These are phyloP conservation scores for Saccharomycopsis fibuligera DNA, from an alignment of 805 yeast species.

Conservation along the genomic window DNA sequence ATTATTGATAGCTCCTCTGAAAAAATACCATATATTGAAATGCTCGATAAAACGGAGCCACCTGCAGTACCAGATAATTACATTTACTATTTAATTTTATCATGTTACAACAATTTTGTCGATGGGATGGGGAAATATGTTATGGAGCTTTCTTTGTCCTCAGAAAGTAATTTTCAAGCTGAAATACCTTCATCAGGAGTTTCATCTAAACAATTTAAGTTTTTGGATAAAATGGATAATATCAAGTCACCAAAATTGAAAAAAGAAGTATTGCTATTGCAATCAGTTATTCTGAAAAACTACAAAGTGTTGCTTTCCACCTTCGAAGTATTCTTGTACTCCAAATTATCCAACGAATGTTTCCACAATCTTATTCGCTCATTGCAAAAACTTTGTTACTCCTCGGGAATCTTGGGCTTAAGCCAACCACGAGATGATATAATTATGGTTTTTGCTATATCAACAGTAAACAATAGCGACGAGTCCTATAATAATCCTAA, in stretches of 20 bases:
- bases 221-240: conserved; percentile 22
- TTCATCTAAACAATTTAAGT: conserved; percentile 20
- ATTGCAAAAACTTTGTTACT: conserved; percentile 74
- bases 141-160: conserved; percentile 27
- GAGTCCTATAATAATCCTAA: conserved; percentile 3
- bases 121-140: conserved; percentile 64
- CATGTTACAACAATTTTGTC: conserved; percentile 46
- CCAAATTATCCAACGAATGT: conserved; percentile 62
- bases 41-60: conserved; percentile 74
- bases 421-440: conserved; percentile 52
- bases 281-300: conserved; percentile 30
- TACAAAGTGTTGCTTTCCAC: conserved; percentile 37
- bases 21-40: conserved; percentile 59
- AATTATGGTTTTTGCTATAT: conserved; percentile 37
- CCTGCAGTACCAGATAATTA: conserved; percentile 65
- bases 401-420: conserved; percentile 69
- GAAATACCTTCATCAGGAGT: too few species aligned
- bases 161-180: not conserved
- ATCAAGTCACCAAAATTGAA: conserved; percentile 13
- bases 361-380: conserved; percentile 66
- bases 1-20: conserved; percentile 32
- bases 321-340: conserved; percentile 49
- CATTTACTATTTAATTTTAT: conserved; percentile 48
- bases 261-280: conserved; percentile 12
- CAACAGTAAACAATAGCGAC: conserved; percentile 38